Evolutionary conservation across 768 basidiomycete genomes (phyloP).

Genomic region (Tubosaeta sp.): DNA sequence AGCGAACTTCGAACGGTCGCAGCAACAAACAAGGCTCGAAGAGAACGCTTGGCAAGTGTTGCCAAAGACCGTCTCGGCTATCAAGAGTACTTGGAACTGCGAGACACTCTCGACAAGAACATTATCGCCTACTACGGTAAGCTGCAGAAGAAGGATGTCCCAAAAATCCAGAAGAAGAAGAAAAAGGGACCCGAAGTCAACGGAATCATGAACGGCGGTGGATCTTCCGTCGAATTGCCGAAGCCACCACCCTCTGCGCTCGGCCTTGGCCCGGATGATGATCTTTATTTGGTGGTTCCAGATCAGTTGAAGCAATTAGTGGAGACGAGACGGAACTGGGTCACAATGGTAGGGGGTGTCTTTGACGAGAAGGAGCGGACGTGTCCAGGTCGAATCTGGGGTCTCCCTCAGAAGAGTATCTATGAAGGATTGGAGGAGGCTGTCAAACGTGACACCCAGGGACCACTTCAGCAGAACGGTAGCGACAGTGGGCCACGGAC

Average conservation of each 20-base stretch:
- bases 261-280: slow-evolving; percentile 66
- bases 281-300: slow-evolving; percentile 55
- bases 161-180: slow-evolving; percentile 69
- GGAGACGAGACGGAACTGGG: slow-evolving; percentile 73
- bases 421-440: slow-evolving; percentile 64
- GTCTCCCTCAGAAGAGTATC: no score
- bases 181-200: slow-evolving; percentile 51
- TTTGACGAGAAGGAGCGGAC: no score
- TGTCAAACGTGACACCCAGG: slow-evolving; percentile 37
- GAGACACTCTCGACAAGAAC: slow-evolving; percentile 84
- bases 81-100: slow-evolving; percentile 82
- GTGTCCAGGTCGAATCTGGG: no score
- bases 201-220: slow-evolving; percentile 29
- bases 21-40: slow-evolving; percentile 80
- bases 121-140: slow-evolving; percentile 72
- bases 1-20: slow-evolving; percentile 71
- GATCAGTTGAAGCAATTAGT: slow-evolving; percentile 71
- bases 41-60: slow-evolving; percentile 62
- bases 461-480: slow-evolving; percentile 18
- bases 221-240: slow-evolving; percentile 34
- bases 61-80: slow-evolving; percentile 87
- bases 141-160: slow-evolving; percentile 76
- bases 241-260: slow-evolving; percentile 69
- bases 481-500: slow-evolving; percentile 26
- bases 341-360: slow-evolving; percentile 27